These are phyloP conservation scores for Geranium rotundifolium DNA, from an alignment of 345 rosid species.

Conservation along the genomic window DNA sequence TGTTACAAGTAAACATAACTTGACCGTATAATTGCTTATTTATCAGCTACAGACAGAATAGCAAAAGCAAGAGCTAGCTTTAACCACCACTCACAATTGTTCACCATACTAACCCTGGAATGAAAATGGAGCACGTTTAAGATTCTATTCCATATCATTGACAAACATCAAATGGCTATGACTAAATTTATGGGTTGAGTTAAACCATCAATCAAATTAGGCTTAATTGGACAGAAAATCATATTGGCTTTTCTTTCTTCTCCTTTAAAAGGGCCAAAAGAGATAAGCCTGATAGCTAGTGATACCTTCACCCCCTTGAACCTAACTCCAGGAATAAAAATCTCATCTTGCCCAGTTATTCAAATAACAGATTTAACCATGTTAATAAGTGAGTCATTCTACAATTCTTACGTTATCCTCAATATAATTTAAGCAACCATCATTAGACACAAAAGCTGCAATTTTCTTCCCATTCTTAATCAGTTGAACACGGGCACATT, in stretches of 20 bases:
- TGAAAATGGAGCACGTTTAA: no score
- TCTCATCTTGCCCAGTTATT: conserved; percentile 38
- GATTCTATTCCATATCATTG: no score
- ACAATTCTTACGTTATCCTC: conserved; percentile 27
- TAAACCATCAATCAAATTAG: no score
- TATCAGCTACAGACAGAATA: no score
- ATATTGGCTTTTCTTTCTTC: conserved; percentile 29
- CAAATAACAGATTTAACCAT: background rate
- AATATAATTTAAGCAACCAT: conserved; percentile 34
- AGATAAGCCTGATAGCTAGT: conserved; percentile 66
- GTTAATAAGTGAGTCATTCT: background rate
- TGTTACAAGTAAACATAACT: no score
- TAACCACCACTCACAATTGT: no score
- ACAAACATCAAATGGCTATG: no score
- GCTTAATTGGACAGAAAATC: no score
- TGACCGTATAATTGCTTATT: no score
- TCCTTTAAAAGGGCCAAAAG: conserved; percentile 35
- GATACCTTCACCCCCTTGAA: conserved; percentile 70
- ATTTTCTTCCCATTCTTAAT: conserved; percentile 39
- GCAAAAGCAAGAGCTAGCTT: no score
- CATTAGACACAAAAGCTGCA: conserved; percentile 34
- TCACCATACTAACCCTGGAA: no score
- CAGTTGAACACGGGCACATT: conserved; percentile 31
- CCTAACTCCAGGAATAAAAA: conserved; percentile 68
- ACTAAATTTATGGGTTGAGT: no score